Evolutionary conservation across 345 rosid species (phyloP), one percentile per base, ranked within the genome.

Genomic region (Hibiscus syriacus): DNA sequence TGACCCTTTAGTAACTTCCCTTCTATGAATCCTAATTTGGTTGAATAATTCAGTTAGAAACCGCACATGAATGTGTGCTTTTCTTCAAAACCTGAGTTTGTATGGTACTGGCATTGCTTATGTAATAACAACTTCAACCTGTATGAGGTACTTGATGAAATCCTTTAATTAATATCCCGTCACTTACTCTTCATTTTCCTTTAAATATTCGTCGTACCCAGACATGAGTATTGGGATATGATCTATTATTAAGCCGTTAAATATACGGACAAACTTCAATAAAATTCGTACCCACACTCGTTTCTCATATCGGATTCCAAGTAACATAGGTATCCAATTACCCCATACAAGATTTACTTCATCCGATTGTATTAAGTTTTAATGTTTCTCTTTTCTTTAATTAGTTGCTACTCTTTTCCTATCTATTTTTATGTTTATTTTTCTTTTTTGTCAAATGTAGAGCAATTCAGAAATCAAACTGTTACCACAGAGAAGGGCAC

Each of bases 91-190:
- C 70, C 55, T 79, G 71, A 68, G 69, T 71, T 57, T 86, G 45
- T 70, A 79, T 49, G 89, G 85, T 70, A 64, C 67, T 62, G 82
- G 38, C 32, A 32, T 89, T 73, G 92, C 86, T 26, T 89, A 85
- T 77, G 86, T 85, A 66, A 80, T 89, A 68, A 84, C 90, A 16
- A 74, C 88, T 39, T 72, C 95, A 32, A 83, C 81, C 46, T 43
- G 92, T 56, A 79, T 86, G 80, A 85, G 91, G n/a, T n/a, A 77
- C 68, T 55, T 10, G 27, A 64, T n/a, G 48, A 43, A 57, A n/a
- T 52, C 19, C 66, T 11, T 30, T 49, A 26, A 10, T 68, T 49
- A n/a, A 6, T n/a, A 30, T 30, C 2, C 3, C 11, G 12, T 36
- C 9, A 11, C 41, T 36, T 36, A 36, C 12, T 3, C 9, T 8